Evolutionary conservation across 2,329 filamentous ascomycete genomes (phyloP).

Genomic region (Colletotrichum phormii): DNA sequence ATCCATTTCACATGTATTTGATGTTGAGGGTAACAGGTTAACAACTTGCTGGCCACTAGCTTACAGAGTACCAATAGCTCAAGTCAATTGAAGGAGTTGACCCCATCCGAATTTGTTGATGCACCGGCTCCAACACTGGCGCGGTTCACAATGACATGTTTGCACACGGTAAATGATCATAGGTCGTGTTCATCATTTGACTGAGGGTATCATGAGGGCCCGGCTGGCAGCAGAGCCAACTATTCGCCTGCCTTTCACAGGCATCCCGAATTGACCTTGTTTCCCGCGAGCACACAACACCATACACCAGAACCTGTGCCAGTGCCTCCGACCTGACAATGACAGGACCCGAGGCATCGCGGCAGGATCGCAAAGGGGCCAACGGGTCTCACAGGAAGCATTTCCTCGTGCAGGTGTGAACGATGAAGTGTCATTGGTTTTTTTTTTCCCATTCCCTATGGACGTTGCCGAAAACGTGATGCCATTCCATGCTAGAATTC

Average conservation of each 20-base stretch:
- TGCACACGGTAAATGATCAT: not conserved
- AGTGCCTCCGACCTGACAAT: not conserved
- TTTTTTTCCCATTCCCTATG: constrained; percentile 39
- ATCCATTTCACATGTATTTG: not conserved
- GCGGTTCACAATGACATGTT: not conserved
- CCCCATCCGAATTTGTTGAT: not conserved
- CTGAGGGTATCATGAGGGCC: constrained; percentile 33
- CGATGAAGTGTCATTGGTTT: constrained; percentile 36
- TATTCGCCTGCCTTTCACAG: constrained; percentile 22
- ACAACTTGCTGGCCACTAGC: not conserved
- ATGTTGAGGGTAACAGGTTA: not conserved
- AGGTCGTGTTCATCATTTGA: constrained; percentile 31
- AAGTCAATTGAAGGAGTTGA: not conserved
- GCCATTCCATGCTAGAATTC: constrained; percentile 40
- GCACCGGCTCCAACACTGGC: too few relatives aligned
- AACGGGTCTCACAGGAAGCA: constrained; percentile 23
- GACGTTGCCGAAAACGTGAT: constrained; percentile 39
- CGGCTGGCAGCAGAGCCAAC: constrained; percentile 25
- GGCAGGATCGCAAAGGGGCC: constrained; percentile 1
- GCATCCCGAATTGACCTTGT: constrained; percentile 9
- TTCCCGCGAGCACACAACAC: constrained; percentile 27
- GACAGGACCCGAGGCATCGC: constrained; percentile 5
- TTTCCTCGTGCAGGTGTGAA: constrained; percentile 17
- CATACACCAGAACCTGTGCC: constrained; percentile 23
- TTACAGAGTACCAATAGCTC: not conserved